A percentile compares a stretch with the other conserved stretches of the same genome.
These are phyloP conservation scores for Trichoderma arundinaceum DNA, from an alignment of 2,329 filamentous ascomycete genomes.

Conservation along the genomic window DNA sequence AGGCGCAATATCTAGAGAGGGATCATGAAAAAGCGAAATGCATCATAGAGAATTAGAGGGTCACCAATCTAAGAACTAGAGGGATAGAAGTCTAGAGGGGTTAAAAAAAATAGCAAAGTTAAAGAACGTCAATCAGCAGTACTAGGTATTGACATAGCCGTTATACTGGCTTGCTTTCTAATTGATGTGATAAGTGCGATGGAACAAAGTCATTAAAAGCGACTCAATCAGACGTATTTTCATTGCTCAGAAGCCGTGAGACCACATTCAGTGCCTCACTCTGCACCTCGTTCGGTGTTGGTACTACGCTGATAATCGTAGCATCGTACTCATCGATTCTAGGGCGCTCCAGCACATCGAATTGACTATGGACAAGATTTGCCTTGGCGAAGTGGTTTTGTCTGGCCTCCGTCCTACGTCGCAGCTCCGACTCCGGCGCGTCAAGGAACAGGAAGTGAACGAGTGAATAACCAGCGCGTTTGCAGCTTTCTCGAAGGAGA, in stretches of 20 bases:
- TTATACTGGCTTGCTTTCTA: background rate
- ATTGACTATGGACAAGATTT: constrained; percentile 20
- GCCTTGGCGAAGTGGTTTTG: constrained; percentile 18
- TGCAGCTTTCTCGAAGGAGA: background rate
- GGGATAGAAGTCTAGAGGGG: too few species aligned
- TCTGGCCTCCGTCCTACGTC: constrained; percentile 5
- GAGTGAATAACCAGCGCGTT: constrained; percentile 3
- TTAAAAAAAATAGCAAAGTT: too few species aligned
- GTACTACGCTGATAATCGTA: constrained; percentile 12
- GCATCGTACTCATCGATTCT: constrained; percentile 20
- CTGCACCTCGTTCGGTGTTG: background rate
- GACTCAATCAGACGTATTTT: too few species aligned
- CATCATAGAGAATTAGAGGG: too few species aligned
- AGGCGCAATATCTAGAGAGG: too few species aligned
- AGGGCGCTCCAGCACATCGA: constrained; percentile 8
- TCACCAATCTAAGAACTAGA: too few species aligned
- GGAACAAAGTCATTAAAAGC: too few species aligned
- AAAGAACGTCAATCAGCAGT: too few species aligned
- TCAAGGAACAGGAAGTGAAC: constrained; percentile 19
- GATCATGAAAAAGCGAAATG: too few species aligned
- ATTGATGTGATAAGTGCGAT: too few species aligned
- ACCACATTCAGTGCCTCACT: constrained; percentile 34
- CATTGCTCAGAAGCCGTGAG: background rate
- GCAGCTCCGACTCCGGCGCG: background rate
- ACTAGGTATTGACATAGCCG: background rate